phyloP scores from a whole-genome alignment of 139 green algal species.

The Coelastrella sp. region DNA sequence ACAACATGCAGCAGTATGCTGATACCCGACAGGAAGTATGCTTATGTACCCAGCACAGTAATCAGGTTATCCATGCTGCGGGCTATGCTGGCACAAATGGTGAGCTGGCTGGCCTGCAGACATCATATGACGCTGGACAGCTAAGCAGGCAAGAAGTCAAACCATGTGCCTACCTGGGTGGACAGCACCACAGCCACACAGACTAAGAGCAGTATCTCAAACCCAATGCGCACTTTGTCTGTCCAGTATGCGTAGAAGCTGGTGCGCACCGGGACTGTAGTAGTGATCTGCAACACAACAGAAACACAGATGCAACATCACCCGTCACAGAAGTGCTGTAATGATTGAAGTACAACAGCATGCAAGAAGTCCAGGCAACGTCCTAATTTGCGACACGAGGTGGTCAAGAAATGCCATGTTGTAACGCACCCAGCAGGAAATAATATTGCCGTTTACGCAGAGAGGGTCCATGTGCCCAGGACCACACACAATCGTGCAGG shows the following conservation, averaged over 20 bases:
- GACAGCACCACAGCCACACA: slow-evolving; percentile 14
- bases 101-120: too few species aligned
- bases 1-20: not conserved
- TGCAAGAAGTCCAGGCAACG: not conserved
- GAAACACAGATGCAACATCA: not conserved
- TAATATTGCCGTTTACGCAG: too few species aligned
- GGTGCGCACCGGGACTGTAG: slow-evolving; percentile 40
- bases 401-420: too few species aligned
- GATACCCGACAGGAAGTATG: not conserved
- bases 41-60: not conserved
- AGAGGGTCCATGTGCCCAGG: too few species aligned
- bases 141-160: not conserved
- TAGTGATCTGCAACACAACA: slow-evolving; percentile 43
- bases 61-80: too few species aligned
- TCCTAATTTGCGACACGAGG: too few species aligned
- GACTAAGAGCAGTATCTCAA: slow-evolving; percentile 28
- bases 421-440: too few species aligned
- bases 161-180: not conserved
- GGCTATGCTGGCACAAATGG: too few species aligned
- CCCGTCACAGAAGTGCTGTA: not conserved
- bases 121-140: not conserved
- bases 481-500: too few species aligned
- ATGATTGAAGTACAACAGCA: not conserved
- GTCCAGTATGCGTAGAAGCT: slow-evolving; percentile 26
- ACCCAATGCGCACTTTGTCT: slow-evolving; percentile 14